phyloP scores from a whole-genome alignment of 2,329 filamentous ascomycete genomes.

The Fusarium brachygibbosum region DNA sequence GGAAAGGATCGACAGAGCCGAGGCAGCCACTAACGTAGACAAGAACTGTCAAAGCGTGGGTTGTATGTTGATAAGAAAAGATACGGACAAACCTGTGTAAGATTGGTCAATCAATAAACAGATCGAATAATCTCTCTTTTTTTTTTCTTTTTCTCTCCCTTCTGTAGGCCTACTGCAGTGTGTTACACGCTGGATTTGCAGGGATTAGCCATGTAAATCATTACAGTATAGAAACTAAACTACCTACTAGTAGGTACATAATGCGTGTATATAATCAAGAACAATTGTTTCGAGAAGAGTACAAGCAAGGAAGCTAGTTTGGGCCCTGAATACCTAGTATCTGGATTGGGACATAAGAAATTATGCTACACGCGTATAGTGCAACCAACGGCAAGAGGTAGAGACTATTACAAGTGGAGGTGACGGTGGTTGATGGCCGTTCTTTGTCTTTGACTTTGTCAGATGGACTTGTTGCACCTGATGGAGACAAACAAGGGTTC shows the following conservation, averaged over 20 bases:
- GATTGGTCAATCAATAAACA: slow-evolving; percentile 23
- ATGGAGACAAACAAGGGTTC: slow-evolving; percentile 28
- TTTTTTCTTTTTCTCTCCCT: neutral
- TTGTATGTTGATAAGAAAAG: slow-evolving; percentile 6
- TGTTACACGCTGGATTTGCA: slow-evolving; percentile 12
- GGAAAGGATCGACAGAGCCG: slow-evolving; percentile 38
- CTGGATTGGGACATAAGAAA: neutral
- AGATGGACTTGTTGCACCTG: slow-evolving; percentile 7
- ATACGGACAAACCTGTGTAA: slow-evolving; percentile 11
- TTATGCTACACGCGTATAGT: neutral
- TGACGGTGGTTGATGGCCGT: slow-evolving; percentile 36
- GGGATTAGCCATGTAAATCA: slow-evolving; percentile 9
- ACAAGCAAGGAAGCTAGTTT: slow-evolving; percentile 3
- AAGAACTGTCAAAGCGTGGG: slow-evolving; percentile 12
- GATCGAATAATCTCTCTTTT: slow-evolving; percentile 10
- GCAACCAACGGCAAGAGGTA: neutral
- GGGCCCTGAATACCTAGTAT: slow-evolving; percentile 1
- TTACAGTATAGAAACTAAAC: neutral
- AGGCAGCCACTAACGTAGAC: slow-evolving; percentile 28
- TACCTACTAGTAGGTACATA: too few species aligned
- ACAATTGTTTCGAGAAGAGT: slow-evolving; percentile 1
- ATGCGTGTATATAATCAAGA: neutral
- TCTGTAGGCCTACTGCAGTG: neutral
- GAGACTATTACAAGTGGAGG: slow-evolving; percentile 11
- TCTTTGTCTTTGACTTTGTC: neutral